Conservation (phyloP, 306 rosid genomes). For the Ziziphus jujuba region DNA sequence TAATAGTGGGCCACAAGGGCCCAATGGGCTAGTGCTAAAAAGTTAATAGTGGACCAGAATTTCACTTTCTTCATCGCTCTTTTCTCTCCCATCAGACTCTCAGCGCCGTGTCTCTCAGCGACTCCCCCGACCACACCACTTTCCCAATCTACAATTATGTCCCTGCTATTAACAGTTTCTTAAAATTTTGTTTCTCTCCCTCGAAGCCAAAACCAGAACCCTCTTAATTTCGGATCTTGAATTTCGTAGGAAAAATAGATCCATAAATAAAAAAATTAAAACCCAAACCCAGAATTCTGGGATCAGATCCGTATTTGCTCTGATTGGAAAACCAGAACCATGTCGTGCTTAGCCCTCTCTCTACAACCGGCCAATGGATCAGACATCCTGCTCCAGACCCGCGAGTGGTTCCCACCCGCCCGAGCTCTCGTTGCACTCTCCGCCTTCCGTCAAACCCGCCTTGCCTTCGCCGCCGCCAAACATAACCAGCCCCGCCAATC, state of each 20-base stretch:
- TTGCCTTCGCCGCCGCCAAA: constrained; percentile 49
- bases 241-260: background rate
- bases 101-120: too few species aligned
- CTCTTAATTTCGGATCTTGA: background rate
- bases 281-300: background rate
- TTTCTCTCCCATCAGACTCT: too few species aligned
- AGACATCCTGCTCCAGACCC: constrained; percentile 88
- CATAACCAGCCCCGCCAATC: constrained; percentile 24
- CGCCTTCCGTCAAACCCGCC: constrained; percentile 83
- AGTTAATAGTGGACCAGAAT: too few species aligned
- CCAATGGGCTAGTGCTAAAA: too few species aligned
- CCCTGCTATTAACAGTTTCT: too few species aligned
- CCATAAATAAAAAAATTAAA: background rate
- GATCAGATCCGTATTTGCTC: constrained; percentile 5
- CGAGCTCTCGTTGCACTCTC: constrained; percentile 89
- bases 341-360: constrained; percentile 90
- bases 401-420: constrained; percentile 95
- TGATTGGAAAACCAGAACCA: constrained; percentile 22
- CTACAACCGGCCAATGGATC: constrained; percentile 83
- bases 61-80: too few species aligned
- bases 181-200: too few species aligned
- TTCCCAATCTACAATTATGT: too few species aligned
- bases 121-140: too few species aligned
- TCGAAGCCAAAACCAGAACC: background rate
- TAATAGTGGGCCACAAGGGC: too few species aligned